A percentile compares a stretch with the other conserved stretches of the same genome.
Evolutionary conservation across 2,329 filamentous ascomycete genomes (phyloP).

Genomic region (Trichoderma sp.): DNA sequence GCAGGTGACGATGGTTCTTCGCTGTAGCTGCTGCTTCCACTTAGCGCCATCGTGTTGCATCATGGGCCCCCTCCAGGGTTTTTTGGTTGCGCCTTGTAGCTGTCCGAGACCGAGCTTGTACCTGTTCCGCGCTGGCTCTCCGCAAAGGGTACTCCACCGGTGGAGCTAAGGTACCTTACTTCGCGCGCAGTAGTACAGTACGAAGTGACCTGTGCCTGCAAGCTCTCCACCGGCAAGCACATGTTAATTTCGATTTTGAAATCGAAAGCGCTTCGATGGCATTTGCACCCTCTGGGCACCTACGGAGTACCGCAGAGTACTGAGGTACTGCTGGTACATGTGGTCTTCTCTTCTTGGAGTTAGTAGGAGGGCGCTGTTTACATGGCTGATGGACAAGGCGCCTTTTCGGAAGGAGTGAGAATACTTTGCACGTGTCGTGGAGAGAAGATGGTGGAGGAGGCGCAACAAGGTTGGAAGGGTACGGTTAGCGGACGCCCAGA

Average conservation of each 20-base stretch:
- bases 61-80: background rate
- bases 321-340: too few species aligned
- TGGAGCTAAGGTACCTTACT: slow-evolving; percentile 16
- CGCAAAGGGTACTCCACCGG: slow-evolving; percentile 11
- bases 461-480: too few species aligned
- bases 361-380: slow-evolving; percentile 2
- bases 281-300: background rate
- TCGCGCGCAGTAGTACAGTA: background rate
- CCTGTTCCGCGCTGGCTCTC: background rate
- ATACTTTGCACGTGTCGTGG: background rate
- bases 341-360: slow-evolving; percentile 11
- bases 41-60: slow-evolving; percentile 25
- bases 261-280: background rate
- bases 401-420: background rate
- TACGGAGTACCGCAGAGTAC: background rate
- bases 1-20: slow-evolving; percentile 18
- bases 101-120: slow-evolving; percentile 14
- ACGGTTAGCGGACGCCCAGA: too few species aligned
- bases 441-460: background rate
- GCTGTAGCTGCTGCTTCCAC: background rate
- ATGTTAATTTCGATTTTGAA: slow-evolving; percentile 24
- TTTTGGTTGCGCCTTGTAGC: background rate
- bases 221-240: slow-evolving; percentile 27
- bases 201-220: slow-evolving; percentile 1
- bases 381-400: slow-evolving; percentile 1